Conservation (phyloP, 345 rosid species). For the Eucalyptus decipiens region DNA sequence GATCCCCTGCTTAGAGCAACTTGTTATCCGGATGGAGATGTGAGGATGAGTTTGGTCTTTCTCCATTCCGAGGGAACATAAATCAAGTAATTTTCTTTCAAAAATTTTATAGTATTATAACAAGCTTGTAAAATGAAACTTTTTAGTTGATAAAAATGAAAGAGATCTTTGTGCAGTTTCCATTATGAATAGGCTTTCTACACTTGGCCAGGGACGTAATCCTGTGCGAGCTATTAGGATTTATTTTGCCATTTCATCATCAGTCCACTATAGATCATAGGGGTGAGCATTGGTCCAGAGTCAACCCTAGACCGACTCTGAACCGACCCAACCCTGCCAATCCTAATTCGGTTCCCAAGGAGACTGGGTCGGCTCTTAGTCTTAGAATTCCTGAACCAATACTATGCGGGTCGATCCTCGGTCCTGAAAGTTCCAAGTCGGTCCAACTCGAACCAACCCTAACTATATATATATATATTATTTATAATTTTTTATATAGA, state of each 20-base stretch:
- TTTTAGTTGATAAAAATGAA: neutral
- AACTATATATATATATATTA: too few relatives aligned
- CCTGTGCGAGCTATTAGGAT: neutral
- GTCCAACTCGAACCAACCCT: too few relatives aligned
- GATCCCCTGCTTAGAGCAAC: conserved; percentile 93
- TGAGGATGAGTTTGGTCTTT: conserved; percentile 86
- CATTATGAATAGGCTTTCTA: neutral
- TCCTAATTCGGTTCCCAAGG: too few relatives aligned
- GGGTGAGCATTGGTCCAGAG: too few relatives aligned
- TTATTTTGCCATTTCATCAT: neutral
- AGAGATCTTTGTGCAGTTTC: neutral
- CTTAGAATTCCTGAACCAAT: too few relatives aligned
- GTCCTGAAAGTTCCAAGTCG: too few relatives aligned
- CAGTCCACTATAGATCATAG: neutral
- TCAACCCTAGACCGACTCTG: too few relatives aligned
- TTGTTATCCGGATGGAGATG: conserved; percentile 88
- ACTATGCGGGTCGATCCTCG: too few relatives aligned
- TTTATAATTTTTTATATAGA: too few relatives aligned
- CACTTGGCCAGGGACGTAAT: neutral
- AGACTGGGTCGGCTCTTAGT: too few relatives aligned
- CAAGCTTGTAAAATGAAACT: neutral
- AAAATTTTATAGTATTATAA: neutral
- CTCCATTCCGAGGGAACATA: conserved; percentile 96
- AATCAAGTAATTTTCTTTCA: conserved; percentile 57
- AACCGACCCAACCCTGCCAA: too few relatives aligned